A percentile compares a stretch with the other conserved stretches of the same genome.
These are phyloP conservation scores for Dryadomyces quercus-mongolicae DNA, from an alignment of 2,329 filamentous ascomycete species.

Conservation along the genomic window DNA sequence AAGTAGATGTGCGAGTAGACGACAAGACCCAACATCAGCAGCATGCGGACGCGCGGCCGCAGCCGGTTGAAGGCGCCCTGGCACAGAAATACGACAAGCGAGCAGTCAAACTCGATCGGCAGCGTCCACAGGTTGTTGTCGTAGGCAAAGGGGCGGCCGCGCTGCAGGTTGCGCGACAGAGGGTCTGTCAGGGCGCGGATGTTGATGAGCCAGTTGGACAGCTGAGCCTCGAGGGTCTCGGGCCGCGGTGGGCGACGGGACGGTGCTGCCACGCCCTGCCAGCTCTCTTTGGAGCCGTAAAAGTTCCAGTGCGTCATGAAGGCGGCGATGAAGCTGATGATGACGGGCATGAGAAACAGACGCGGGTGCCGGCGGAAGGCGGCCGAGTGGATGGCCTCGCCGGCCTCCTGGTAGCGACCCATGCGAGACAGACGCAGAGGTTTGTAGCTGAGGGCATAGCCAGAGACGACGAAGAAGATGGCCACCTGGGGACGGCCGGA, in stretches of 20 bases:
- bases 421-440: constrained; percentile 12
- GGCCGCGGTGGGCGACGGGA: constrained; percentile 6
- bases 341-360: constrained; percentile 12
- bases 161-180: constrained; percentile 18
- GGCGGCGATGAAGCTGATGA: constrained; percentile 6
- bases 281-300: constrained; percentile 10
- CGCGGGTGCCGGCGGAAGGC: constrained; percentile 13
- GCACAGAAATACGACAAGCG: constrained; percentile 21
- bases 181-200: constrained; percentile 7
- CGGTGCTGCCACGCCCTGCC: constrained; percentile 6
- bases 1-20: constrained; percentile 15
- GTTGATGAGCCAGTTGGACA: constrained; percentile 6
- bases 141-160: constrained; percentile 14
- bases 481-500: constrained; percentile 25
- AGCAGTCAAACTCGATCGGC: constrained; percentile 23
- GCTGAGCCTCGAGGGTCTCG: constrained; percentile 2
- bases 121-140: constrained; percentile 25
- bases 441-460: constrained; percentile 15
- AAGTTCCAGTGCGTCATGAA: constrained; percentile 5
- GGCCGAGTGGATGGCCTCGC: constrained; percentile 11
- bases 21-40: constrained; percentile 8
- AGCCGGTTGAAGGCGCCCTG: constrained; percentile 19
- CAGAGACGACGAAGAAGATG: constrained; percentile 35
- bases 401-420: constrained; percentile 9
- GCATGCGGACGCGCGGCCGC: constrained; percentile 8